These are phyloP conservation scores for Solanum aculeatissimum DNA, from an alignment of 305 asterid species.

Conservation along the genomic window DNA sequence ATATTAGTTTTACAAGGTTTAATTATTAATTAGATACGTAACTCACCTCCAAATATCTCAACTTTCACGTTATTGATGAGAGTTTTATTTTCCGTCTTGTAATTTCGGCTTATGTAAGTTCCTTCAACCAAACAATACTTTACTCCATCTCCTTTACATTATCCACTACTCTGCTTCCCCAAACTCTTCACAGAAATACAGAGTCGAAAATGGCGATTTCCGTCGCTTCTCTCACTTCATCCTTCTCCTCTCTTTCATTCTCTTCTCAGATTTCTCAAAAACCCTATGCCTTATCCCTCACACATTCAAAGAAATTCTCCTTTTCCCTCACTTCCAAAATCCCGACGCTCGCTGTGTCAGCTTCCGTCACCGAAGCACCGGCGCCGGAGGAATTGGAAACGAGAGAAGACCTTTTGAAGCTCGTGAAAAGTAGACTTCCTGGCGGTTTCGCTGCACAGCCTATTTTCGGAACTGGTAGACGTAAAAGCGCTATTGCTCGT, in stretches of 20 bases:
- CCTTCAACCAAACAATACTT: not conserved
- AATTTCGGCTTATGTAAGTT: no score
- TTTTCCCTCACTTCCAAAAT: conserved; percentile 17
- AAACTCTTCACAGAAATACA: not conserved
- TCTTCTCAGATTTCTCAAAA: conserved; percentile 55
- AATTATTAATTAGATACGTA: no score
- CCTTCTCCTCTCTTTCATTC: conserved; percentile 70
- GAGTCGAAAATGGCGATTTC: conserved; percentile 42
- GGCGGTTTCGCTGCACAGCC: conserved; percentile 93
- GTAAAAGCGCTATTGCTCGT: conserved; percentile 83
- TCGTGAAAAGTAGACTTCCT: conserved; percentile 77
- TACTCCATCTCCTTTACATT: not conserved
- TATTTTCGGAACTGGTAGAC: conserved; percentile 72
- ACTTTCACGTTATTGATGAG: no score
- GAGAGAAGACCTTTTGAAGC: conserved; percentile 28
- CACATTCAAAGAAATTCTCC: conserved; percentile 19
- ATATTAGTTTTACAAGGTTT: no score
- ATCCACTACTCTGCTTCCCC: not conserved
- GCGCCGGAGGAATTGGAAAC: conserved; percentile 31
- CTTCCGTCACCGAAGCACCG: conserved; percentile 27
- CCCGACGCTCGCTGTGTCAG: conserved; percentile 18
- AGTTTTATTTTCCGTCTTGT: no score
- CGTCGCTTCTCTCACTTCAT: conserved; percentile 49
- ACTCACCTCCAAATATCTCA: no score
- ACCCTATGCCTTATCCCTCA: conserved; percentile 24